Evolutionary conservation across 2,329 filamentous ascomycete genomes (phyloP), one percentile per base, ranked within the genome.

Genomic region (Metarhizium anisopliae): DNA sequence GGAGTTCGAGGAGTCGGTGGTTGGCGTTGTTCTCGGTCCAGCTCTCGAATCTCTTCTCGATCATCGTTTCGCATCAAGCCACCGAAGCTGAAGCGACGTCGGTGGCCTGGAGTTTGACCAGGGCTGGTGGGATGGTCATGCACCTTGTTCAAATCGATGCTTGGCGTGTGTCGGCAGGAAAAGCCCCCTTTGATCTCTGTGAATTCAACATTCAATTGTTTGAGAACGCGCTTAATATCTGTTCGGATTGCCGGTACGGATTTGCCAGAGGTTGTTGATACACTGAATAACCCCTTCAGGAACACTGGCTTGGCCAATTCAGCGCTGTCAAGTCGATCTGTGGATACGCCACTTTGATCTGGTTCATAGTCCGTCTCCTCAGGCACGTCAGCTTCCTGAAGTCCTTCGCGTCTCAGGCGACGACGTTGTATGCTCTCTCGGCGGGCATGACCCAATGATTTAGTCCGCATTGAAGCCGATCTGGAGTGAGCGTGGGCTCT

Each of bases 231-330:
- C 66, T 95, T 95, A 63, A 99, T 89, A 67, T 99, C 94, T 6
- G 84, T 77, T 43, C 93, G 85, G 59, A 99, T 99, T 57, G 90
- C 84, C 1, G 85, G 77, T 11, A 97, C 82, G 1, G 93, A 90
- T 67, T 95, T 95, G 66, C 86, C 94, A 56, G 91, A 96, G 6
- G 94, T 99, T 0, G 94, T 99, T 4, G 90, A 95, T 54, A 97
- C 94, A 65, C 93, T 97, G 74, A 99, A 97, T 18, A 99, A 79
- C 4, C 94, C 94, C 72, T 97, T 99, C 56, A 99, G 81, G 69
- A 88, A 97, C 3, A 97, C 94, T 0, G 94, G 94, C 69, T 96
- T 96, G 54, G 93, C 86, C 58, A 93, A 82, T 62, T 95, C 90
- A 5, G 87, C 85, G 62, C 82, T 84, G 59, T 83, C 80, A 10